Evolutionary conservation across 768 basidiomycete genomes (phyloP), one percentile per base, ranked within the genome.

Genomic region (Harrya chromipes): DNA sequence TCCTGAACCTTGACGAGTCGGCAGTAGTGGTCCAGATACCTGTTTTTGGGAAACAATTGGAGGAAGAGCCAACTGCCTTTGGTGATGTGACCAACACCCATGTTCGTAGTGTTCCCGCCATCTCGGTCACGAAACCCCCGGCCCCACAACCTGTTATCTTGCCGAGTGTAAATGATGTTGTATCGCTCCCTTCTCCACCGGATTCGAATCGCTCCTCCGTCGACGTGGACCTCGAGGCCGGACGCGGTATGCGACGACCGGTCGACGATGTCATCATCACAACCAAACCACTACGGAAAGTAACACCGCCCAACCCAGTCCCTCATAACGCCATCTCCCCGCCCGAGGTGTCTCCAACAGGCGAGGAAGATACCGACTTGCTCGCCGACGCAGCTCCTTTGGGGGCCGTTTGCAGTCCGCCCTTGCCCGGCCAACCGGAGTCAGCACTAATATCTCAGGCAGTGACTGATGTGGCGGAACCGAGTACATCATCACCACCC

Each of bases 81-180:
- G 47, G 63, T 49, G 59, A 64, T 43, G 57, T 61, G 21, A 57
- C 66, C 31, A 54, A 61, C 47, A n/a, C 19, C 39, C 40, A 48
- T 38, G 43, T 62, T 35, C 52, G 57, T 2, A 40, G 67, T 49
- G 47, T 83, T 45, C 84, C 85, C 21, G 74, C 70, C 13, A 82
- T 85, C 46, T 78, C 83, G 19, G 69, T 87, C 49, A 83, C 84
- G 27, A 88, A 83, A 70, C 76, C 84, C 9, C 87, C 88, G 2
- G 81, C 78, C 0, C 89, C 89, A 13, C 66, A 73, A 46, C 88
- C 88, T 40, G 80, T 91, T 12, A 75, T 77, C 46, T 71, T 91
- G 17, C 89, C 89, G 1, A 86, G 81, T 16, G 72, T 74, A 21
- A 75, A 72, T 33, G 84, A 86, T 57, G 82, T 87, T 33, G 68